phyloP scores from a whole-genome alignment of 371 early-diverging fungal species.

The Aphelidium insulamus region DNA sequence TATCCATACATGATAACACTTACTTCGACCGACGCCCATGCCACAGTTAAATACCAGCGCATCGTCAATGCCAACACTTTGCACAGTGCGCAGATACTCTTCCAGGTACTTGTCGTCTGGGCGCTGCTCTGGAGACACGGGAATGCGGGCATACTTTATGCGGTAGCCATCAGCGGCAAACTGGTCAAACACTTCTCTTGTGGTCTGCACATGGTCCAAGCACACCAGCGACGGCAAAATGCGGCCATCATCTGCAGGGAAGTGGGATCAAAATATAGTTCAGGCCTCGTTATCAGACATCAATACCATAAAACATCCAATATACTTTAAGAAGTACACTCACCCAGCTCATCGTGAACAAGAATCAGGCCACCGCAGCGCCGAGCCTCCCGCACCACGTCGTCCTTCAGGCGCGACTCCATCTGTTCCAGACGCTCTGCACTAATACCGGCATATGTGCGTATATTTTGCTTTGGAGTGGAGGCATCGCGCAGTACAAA shows the following conservation, averaged over 20 bases:
- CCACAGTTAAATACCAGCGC: slow-evolving; percentile 48
- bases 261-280: not conserved
- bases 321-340: slow-evolving; percentile 1
- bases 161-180: slow-evolving; percentile 20
- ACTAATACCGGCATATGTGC: slow-evolving; percentile 37
- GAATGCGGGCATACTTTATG: slow-evolving; percentile 31
- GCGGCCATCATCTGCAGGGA: slow-evolving; percentile 17
- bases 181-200: slow-evolving; percentile 29
- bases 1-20: slow-evolving; percentile 6
- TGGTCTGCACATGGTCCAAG: slow-evolving; percentile 32
- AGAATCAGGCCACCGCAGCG: slow-evolving; percentile 25
- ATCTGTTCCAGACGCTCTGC: slow-evolving; percentile 35
- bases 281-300: too few relatives aligned
- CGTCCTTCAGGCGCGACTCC: slow-evolving; percentile 40
- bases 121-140: slow-evolving; percentile 36
- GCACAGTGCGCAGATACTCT: slow-evolving; percentile 32
- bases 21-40: slow-evolving; percentile 44
- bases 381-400: slow-evolving; percentile 31
- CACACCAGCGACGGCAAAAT: slow-evolving; percentile 39
- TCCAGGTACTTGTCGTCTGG: slow-evolving; percentile 44
- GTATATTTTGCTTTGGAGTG: slow-evolving; percentile 33
- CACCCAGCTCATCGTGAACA: slow-evolving; percentile 43
- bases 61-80: slow-evolving; percentile 16
- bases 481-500: slow-evolving; percentile 41
- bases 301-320: not conserved